Percentiles rank a stretch among this genome's conserved stretches.
phyloP scores from a whole-genome alignment of 257 asterid species.

The Nicotiana sylvestris region DNA sequence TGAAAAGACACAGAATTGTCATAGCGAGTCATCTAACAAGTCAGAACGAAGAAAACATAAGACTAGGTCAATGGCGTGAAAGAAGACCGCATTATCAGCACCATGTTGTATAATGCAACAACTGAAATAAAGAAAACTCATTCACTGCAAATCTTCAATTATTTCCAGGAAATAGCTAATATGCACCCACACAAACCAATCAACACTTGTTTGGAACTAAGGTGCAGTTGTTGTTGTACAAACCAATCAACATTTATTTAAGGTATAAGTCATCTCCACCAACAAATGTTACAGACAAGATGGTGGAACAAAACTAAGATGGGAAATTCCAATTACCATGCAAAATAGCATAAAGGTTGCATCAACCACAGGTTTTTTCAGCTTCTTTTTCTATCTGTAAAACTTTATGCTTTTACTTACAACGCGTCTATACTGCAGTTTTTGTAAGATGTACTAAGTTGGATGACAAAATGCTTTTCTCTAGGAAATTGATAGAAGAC shows the following conservation, averaged over 20 bases:
- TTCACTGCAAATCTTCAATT: background rate
- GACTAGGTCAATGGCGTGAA: background rate
- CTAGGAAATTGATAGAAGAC: background rate
- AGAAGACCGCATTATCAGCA: background rate
- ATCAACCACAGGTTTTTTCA: too few relatives aligned
- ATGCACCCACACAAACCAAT: too few relatives aligned
- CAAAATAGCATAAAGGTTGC: background rate
- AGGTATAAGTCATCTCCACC: background rate
- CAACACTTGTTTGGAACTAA: too few relatives aligned
- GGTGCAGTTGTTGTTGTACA: too few relatives aligned
- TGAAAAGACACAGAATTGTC: slow-evolving; percentile 23
- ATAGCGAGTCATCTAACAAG: background rate
- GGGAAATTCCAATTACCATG: background rate
- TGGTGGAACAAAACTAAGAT: background rate
- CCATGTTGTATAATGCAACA: slow-evolving; percentile 1
- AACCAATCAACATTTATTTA: background rate
- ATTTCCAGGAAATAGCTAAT: too few relatives aligned
- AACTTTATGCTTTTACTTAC: background rate
- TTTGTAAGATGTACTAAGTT: background rate
- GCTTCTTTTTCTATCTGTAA: too few relatives aligned
- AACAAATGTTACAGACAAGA: background rate
- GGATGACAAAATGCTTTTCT: background rate
- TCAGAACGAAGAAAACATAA: background rate
- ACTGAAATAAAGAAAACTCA: background rate
- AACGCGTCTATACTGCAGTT: background rate